A percentile compares a stretch with the other conserved stretches of the same genome.
phyloP scores from a whole-genome alignment of 1,284 basidiomycete species.

The Rhodofomes roseus region DNA sequence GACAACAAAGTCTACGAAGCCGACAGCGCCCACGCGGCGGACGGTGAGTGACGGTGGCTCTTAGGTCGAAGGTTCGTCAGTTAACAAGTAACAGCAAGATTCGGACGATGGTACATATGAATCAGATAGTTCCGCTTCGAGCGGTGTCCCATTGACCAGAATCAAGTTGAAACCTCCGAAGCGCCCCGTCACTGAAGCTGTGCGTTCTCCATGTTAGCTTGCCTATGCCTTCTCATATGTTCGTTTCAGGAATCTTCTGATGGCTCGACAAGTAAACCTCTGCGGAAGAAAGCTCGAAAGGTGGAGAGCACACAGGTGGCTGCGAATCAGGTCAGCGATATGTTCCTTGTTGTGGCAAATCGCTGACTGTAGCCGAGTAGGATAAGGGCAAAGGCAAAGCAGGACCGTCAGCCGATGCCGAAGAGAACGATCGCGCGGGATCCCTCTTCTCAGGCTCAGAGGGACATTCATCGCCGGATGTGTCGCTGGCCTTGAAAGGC shows the following conservation, averaged over 20 bases:
- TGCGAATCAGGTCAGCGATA: too few relatives aligned
- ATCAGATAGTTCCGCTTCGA: background rate
- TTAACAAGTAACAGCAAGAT: background rate
- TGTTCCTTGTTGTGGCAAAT: too few relatives aligned
- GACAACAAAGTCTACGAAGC: background rate
- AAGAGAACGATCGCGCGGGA: slow-evolving; percentile 2
- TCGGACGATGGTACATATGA: background rate
- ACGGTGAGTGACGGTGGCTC: background rate
- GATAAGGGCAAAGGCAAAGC: slow-evolving; percentile 8
- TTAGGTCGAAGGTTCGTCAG: background rate
- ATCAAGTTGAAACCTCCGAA: background rate
- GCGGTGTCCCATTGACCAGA: background rate
- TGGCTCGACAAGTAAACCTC: background rate
- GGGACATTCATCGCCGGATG: slow-evolving; percentile 16
- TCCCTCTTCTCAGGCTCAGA: slow-evolving; percentile 20
- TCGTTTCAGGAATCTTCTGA: background rate
- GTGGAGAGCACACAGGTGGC: background rate
- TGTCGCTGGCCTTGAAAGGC: slow-evolving; percentile 7
- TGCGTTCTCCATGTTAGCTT: background rate
- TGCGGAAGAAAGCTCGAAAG: background rate
- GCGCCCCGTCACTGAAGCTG: background rate
- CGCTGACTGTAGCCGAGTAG: too few relatives aligned
- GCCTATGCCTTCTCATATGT: background rate
- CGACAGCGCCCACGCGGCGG: background rate
- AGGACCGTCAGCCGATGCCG: slow-evolving; percentile 1